A percentile compares a stretch with the other conserved stretches of the same genome.
These are phyloP conservation scores for Globomyces sp. DNA, from an alignment of 371 early-diverging fungal genomes.

Conservation along the genomic window DNA sequence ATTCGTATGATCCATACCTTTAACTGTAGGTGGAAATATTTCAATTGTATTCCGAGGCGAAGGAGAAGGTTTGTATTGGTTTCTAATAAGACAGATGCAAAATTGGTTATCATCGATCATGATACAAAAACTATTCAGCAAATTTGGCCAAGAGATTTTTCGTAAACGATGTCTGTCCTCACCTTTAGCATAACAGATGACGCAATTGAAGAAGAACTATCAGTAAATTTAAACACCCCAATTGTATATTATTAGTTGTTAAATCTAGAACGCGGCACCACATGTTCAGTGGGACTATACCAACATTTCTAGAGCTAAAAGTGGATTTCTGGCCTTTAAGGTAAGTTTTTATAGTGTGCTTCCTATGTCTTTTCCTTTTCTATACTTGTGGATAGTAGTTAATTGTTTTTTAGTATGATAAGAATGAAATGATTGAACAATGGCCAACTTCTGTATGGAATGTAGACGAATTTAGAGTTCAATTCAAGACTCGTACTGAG, in stretches of 20 bases:
- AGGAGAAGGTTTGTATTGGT: slow-evolving; percentile 19
- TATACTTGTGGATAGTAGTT: not conserved
- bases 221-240: slow-evolving; percentile 40
- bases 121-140: slow-evolving; percentile 42
- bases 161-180: not conserved
- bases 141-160: slow-evolving; percentile 40
- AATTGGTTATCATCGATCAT: slow-evolving; percentile 42
- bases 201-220: slow-evolving; percentile 43
- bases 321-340: slow-evolving; percentile 42
- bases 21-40: slow-evolving; percentile 6
- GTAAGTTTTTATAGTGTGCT: not conserved
- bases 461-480: slow-evolving; percentile 30
- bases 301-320: slow-evolving; percentile 37
- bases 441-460: slow-evolving; percentile 41
- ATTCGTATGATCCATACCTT: slow-evolving; percentile 34
- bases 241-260: slow-evolving; percentile 27
- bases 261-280: slow-evolving; percentile 33
- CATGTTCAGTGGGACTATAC: slow-evolving; percentile 34
- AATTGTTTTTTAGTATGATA: slow-evolving; percentile 22
- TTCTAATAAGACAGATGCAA: slow-evolving; percentile 24
- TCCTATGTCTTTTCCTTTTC: too few species aligned
- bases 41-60: slow-evolving; percentile 41
- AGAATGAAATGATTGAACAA: slow-evolving; percentile 38
- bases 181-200: slow-evolving; percentile 21
- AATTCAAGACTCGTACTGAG: slow-evolving; percentile 29